Conservation (phyloP, 2,329 filamentous ascomycete genomes). For the Diaporthe vexans region DNA sequence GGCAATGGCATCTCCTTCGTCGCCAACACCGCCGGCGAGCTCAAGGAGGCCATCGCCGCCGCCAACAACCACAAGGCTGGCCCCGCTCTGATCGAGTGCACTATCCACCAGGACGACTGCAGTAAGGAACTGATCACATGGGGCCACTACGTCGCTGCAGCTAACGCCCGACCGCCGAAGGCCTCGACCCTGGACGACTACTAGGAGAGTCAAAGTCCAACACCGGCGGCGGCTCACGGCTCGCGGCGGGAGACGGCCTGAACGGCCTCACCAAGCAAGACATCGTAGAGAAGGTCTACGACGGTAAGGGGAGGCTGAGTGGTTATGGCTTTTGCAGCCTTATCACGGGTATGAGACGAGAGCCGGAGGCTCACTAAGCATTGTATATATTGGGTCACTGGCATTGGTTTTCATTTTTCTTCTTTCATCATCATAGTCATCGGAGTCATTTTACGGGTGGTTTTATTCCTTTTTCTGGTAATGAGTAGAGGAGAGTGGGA, state of each 20-base stretch:
- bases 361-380: conserved; percentile 9
- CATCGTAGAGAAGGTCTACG: conserved; percentile 37
- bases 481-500: conserved; percentile 12
- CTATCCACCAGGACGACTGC: conserved; percentile 49
- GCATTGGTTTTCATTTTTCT: not conserved
- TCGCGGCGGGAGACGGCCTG: conserved; percentile 2
- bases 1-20: conserved; percentile 45
- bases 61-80: conserved; percentile 44
- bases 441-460: conserved; percentile 34
- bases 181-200: conserved; percentile 38
- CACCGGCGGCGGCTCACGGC: conserved; percentile 26
- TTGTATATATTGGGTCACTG: conserved; percentile 28
- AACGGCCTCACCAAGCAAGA: conserved; percentile 13
- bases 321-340: conserved; percentile 41
- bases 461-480: conserved; percentile 33
- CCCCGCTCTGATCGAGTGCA: conserved; percentile 47
- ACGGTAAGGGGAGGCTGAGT: conserved; percentile 38
- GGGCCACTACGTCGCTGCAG: conserved; percentile 48
- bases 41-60: conserved; percentile 43
- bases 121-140: conserved; percentile 48
- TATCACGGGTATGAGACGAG: conserved; percentile 34
- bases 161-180: conserved; percentile 47
- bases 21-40: conserved; percentile 46
- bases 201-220: conserved; percentile 30
- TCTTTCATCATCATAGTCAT: conserved; percentile 4